Evolutionary conservation across 495 filamentous ascomycete genomes (phyloP).

Genomic region (Neurospora pannonica): DNA sequence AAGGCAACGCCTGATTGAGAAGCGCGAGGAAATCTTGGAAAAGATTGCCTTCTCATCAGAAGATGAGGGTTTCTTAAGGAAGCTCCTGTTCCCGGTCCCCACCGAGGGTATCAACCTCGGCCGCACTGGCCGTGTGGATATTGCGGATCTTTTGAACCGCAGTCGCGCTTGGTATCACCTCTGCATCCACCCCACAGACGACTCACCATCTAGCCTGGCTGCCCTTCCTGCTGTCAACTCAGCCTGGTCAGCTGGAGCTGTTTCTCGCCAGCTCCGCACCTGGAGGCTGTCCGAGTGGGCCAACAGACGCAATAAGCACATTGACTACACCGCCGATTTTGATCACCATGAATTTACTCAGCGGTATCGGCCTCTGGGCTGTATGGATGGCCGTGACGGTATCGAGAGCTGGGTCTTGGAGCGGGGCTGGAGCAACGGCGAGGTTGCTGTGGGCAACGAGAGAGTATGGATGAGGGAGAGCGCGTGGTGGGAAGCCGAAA

Average conservation of each 20-base stretch:
- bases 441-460: constrained; percentile 81
- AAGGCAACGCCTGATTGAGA: constrained; percentile 68
- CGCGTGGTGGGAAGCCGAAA: constrained; percentile 97
- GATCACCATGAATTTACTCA: constrained; percentile 84
- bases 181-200: constrained; percentile 83
- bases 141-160: constrained; percentile 56
- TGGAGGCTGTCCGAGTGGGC: constrained; percentile 96
- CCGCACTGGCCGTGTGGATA: constrained; percentile 64
- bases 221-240: constrained; percentile 50
- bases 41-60: constrained; percentile 78
- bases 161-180: constrained; percentile 96
- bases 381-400: constrained; percentile 81
- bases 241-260: constrained; percentile 82
- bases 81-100: constrained; percentile 72
- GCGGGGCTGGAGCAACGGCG: constrained; percentile 95
- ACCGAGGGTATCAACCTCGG: constrained; percentile 66
- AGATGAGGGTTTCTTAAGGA: constrained; percentile 69
- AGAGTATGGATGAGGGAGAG: constrained; percentile 91
- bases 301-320: constrained; percentile 77
- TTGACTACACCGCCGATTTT: constrained; percentile 97
- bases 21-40: constrained; percentile 72
- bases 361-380: constrained; percentile 76
- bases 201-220: constrained; percentile 61
- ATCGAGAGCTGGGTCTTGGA: constrained; percentile 94
- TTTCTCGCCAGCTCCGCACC: constrained; percentile 82